Evolutionary conservation across 768 basidiomycete species (phyloP).

Genomic region (Imleria badia): DNA sequence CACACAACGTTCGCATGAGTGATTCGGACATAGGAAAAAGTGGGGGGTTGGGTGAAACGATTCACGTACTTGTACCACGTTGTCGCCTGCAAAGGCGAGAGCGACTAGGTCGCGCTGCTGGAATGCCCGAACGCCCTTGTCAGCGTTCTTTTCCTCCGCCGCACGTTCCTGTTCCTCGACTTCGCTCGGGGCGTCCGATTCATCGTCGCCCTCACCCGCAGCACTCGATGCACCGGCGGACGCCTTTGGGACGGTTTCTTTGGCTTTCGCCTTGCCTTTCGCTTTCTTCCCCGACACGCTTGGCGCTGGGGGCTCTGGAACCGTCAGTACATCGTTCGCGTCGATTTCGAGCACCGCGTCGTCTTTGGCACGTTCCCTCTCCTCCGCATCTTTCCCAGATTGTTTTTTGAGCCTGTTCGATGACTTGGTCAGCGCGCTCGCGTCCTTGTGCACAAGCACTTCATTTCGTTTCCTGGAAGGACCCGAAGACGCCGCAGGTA

Average conservation of each 20-base stretch:
- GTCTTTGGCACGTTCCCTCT: constrained; percentile 58
- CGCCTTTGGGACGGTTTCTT: background rate
- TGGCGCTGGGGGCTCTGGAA: constrained; percentile 10
- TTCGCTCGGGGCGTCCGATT: constrained; percentile 62
- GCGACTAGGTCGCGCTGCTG: constrained; percentile 92
- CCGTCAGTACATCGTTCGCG: constrained; percentile 14
- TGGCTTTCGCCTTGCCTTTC: constrained; percentile 20
- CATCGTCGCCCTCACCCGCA: constrained; percentile 32
- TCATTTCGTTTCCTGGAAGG: constrained; percentile 71
- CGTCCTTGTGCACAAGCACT: constrained; percentile 67
- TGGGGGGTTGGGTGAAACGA: too few relatives aligned
- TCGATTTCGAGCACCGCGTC: constrained; percentile 83
- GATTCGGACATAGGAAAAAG: too few relatives aligned
- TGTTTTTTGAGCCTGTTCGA: constrained; percentile 75
- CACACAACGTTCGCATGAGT: background rate
- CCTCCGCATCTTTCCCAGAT: constrained; percentile 53
- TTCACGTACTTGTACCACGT: constrained; percentile 78
- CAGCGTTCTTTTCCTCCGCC: constrained; percentile 44
- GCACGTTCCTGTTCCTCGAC: constrained; percentile 65
- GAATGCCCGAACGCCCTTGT: constrained; percentile 60
- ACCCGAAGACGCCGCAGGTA: constrained; percentile 40
- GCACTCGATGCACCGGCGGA: constrained; percentile 6
- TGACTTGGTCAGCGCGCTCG: constrained; percentile 58
- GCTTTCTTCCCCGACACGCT: constrained; percentile 7
- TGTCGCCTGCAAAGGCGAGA: constrained; percentile 94